These are phyloP conservation scores for Syzygium syzygioides DNA, from an alignment of 441 rosid genomes.

Conservation along the genomic window DNA sequence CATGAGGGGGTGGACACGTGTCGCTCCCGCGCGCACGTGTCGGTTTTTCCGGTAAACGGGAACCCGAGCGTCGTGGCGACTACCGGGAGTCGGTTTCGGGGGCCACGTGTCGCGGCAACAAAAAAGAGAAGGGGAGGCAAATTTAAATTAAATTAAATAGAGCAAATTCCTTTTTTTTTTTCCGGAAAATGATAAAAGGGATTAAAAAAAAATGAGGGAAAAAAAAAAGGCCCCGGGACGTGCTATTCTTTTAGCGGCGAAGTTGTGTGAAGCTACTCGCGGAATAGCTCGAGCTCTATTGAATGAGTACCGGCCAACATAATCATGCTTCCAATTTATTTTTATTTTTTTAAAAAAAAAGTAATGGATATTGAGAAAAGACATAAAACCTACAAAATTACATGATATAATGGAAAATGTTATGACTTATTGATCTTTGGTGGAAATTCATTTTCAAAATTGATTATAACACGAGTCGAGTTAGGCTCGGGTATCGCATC, in stretches of 20 bases:
- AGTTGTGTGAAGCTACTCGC: background rate
- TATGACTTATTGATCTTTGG: background rate
- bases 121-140: background rate
- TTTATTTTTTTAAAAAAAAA: too few relatives aligned
- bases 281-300: background rate
- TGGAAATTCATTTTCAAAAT: background rate
- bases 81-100: background rate
- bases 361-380: background rate
- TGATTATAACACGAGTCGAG: fast-evolving
- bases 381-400: background rate
- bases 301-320: too few relatives aligned
- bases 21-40: background rate
- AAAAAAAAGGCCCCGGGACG: too few relatives aligned
- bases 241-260: too few relatives aligned
- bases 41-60: background rate
- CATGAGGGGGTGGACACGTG: slow-evolving; percentile 21
- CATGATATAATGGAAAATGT: background rate
- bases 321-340: too few relatives aligned
- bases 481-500: background rate
- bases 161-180: background rate
- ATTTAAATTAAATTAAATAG: background rate
- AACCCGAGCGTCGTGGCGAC: background rate
- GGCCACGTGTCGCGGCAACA: background rate
- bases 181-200: background rate
- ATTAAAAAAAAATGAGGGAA: background rate